phyloP scores from a whole-genome alignment of 2,329 filamentous ascomycete genomes.

The Monosporascus sp. region DNA sequence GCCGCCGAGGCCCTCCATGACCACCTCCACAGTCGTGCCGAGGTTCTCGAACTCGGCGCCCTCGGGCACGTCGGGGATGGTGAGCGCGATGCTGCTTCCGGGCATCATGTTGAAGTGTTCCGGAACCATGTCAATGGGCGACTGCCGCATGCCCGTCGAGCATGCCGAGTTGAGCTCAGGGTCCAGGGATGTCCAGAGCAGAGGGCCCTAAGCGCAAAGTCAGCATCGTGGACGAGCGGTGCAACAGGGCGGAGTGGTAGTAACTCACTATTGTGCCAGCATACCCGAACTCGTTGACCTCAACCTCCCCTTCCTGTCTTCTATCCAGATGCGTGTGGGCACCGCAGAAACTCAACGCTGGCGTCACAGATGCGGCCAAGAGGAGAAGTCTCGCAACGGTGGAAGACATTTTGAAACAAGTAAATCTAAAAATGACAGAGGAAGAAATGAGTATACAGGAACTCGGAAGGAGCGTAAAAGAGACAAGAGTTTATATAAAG shows the following conservation, averaged over 20 bases:
- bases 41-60: slow-evolving; percentile 51
- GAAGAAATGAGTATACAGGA: neutral
- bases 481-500: neutral
- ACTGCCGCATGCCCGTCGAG: slow-evolving; percentile 47
- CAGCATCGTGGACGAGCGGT: neutral
- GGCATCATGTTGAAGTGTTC: slow-evolving; percentile 29
- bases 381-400: slow-evolving; percentile 13
- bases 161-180: slow-evolving; percentile 42
- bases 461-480: neutral
- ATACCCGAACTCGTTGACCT: slow-evolving; percentile 29
- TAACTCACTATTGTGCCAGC: slow-evolving; percentile 12
- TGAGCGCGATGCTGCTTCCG: slow-evolving; percentile 27
- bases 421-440: neutral
- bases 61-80: slow-evolving; percentile 36
- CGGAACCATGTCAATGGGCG: slow-evolving; percentile 49
- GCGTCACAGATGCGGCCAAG: slow-evolving; percentile 20
- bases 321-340: slow-evolving; percentile 24
- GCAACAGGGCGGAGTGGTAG: neutral
- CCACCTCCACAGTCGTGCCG: slow-evolving; percentile 51
- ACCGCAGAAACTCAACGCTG: slow-evolving; percentile 23
- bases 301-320: slow-evolving; percentile 25
- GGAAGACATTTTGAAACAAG: slow-evolving; percentile 12
- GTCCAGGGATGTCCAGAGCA: slow-evolving; percentile 30
- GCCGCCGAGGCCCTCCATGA: slow-evolving; percentile 40
- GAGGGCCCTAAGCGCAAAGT: slow-evolving; percentile 19